phyloP scores from a whole-genome alignment of 805 yeast species.

The Myxozyma melibiosi region DNA sequence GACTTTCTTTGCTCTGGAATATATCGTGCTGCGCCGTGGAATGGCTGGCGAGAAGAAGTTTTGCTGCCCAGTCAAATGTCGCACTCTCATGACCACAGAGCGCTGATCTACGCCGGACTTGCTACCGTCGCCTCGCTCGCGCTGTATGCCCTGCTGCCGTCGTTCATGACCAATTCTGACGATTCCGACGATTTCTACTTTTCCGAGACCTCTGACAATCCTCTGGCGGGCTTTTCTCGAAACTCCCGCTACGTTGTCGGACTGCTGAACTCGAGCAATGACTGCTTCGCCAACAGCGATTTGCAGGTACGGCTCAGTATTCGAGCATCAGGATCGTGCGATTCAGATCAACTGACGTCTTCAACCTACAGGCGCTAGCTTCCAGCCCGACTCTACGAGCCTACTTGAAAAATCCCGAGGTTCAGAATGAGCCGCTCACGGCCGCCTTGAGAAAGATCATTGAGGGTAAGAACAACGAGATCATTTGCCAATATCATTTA shows the following conservation, averaged over 20 bases:
- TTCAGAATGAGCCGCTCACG: constrained; percentile 25
- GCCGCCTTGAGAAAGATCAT: constrained; percentile 28
- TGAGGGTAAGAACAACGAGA: constrained; percentile 3
- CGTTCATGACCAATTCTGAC: constrained; percentile 12
- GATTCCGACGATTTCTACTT: too few relatives aligned
- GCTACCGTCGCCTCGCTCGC: constrained; percentile 34
- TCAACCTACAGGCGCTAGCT: constrained; percentile 23
- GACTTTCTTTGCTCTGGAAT: too few relatives aligned
- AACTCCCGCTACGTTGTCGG: constrained; percentile 65
- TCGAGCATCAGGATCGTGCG: background rate
- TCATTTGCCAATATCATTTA: too few relatives aligned
- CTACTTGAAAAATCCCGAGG: constrained; percentile 19
- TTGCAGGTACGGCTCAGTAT: constrained; percentile 55
- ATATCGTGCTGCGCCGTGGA: too few relatives aligned
- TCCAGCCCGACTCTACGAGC: constrained; percentile 20
- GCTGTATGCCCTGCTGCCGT: constrained; percentile 43
- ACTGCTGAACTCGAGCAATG: constrained; percentile 75
- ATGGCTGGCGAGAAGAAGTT: too few relatives aligned
- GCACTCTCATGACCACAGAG: constrained; percentile 8
- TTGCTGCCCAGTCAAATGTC: background rate
- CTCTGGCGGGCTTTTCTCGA: constrained; percentile 13
- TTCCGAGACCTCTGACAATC: too few relatives aligned
- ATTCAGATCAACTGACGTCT: background rate
- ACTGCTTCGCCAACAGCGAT: constrained; percentile 90
- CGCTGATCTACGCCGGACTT: constrained; percentile 18